Percentiles rank a stretch among this genome's conserved stretches.
Evolutionary conservation across 2,329 filamentous ascomycete genomes (phyloP).

Genomic region (Cladosporium cucumerinum): DNA sequence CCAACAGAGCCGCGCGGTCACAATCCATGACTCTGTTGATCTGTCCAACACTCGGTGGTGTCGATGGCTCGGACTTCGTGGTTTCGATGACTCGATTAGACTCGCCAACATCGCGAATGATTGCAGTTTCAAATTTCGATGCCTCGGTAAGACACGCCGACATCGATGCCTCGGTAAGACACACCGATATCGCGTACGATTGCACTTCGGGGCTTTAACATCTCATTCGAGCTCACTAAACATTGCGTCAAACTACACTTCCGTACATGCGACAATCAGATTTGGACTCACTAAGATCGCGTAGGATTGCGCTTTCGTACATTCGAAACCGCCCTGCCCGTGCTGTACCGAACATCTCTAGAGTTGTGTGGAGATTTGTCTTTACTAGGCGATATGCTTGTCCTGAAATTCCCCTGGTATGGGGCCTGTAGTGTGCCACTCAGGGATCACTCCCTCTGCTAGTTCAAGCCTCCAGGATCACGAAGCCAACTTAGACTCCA

Average conservation of each 20-base stretch:
- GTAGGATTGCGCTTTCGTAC: neutral
- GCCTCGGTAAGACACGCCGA: neutral
- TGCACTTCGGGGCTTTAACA: neutral
- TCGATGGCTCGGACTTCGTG: neutral
- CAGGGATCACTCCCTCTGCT: neutral
- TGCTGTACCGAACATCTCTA: neutral
- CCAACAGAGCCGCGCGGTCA: neutral
- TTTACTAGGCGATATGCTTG: neutral
- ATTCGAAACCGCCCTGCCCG: neutral
- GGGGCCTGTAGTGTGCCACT: neutral
- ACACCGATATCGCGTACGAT: neutral
- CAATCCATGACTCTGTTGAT: neutral
- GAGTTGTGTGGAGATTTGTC: neutral
- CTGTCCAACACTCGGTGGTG: neutral
- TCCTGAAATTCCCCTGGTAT: neutral
- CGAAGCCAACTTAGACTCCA: neutral
- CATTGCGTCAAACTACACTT: neutral
- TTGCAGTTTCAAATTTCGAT: neutral
- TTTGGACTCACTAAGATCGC: neutral
- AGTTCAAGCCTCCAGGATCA: neutral
- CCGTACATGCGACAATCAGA: neutral
- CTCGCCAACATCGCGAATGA: neutral
- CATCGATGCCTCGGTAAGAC: neutral
- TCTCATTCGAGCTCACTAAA: neutral
- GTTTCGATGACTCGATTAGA: neutral